phyloP scores from a whole-genome alignment of 2,329 filamentous ascomycete genomes.

The Xylariaceae sp. region DNA sequence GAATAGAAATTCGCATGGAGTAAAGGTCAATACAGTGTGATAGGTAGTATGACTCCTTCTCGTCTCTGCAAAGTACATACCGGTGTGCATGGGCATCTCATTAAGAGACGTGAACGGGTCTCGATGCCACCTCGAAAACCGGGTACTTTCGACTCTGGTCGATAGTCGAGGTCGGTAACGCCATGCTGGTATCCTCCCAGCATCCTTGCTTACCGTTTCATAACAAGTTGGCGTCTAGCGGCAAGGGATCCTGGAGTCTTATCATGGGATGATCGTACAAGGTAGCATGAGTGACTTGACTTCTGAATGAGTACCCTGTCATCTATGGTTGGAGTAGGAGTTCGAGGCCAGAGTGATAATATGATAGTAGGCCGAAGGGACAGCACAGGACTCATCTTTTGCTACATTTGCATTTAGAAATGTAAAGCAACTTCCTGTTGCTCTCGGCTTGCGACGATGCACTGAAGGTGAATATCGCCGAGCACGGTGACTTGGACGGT shows the following conservation, averaged over 20 bases:
- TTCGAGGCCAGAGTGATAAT: not conserved
- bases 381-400: not conserved
- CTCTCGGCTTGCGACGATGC: not conserved
- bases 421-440: not conserved
- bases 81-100: not conserved
- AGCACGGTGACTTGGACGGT: conserved; percentile 10
- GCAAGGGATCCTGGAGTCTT: conserved; percentile 3
- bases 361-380: not conserved
- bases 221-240: conserved; percentile 8
- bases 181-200: conserved; percentile 1
- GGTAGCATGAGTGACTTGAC: not conserved
- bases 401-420: too few relatives aligned
- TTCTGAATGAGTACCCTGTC: not conserved
- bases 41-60: not conserved
- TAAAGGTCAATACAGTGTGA: not conserved
- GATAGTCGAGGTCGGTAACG: not conserved
- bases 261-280: conserved; percentile 3
- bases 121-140: conserved; percentile 15
- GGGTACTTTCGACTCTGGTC: conserved; percentile 5
- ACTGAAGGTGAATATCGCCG: not conserved
- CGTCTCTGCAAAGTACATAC: not conserved
- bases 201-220: conserved; percentile 8
- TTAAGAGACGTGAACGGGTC: conserved; percentile 14
- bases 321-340: not conserved
- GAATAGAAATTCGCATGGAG: not conserved